phyloP scores from a whole-genome alignment of 208 protist species.

The Phytomonas francai region DNA sequence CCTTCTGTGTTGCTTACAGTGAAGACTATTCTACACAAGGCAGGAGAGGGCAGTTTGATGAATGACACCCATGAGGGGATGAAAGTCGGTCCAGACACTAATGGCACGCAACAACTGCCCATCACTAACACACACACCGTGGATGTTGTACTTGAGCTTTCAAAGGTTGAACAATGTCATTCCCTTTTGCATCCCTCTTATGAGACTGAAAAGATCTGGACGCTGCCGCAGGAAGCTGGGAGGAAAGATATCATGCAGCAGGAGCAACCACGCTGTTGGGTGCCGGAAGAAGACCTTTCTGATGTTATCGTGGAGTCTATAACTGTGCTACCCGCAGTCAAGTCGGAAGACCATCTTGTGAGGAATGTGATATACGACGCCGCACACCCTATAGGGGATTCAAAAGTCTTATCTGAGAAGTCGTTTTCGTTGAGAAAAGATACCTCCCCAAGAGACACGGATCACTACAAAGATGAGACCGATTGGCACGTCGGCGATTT shows the following conservation, averaged over 20 bases:
- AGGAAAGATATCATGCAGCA: background rate
- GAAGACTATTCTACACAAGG: background rate
- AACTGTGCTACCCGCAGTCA: background rate
- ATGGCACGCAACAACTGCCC: background rate
- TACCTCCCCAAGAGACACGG: background rate
- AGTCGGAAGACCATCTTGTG: background rate
- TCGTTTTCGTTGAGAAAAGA: background rate
- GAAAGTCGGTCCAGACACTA: background rate
- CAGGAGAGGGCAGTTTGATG: background rate
- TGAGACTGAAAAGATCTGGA: background rate
- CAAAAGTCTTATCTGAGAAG: background rate
- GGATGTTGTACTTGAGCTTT: background rate
- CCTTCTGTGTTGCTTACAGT: background rate
- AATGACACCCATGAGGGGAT: background rate
- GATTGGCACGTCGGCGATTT: background rate
- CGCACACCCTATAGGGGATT: background rate
- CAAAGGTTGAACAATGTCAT: background rate
- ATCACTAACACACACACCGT: background rate
- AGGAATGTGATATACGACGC: background rate
- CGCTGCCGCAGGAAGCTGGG: background rate
- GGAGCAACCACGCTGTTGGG: background rate
- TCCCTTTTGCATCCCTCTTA: background rate
- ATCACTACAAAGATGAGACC: background rate
- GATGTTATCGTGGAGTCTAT: background rate
- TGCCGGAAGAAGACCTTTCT: background rate